Evolutionary conservation across 2,329 filamentous ascomycete genomes (phyloP), one percentile per base, ranked within the genome.

Genomic region (Sphaerulina vaccinii): DNA sequence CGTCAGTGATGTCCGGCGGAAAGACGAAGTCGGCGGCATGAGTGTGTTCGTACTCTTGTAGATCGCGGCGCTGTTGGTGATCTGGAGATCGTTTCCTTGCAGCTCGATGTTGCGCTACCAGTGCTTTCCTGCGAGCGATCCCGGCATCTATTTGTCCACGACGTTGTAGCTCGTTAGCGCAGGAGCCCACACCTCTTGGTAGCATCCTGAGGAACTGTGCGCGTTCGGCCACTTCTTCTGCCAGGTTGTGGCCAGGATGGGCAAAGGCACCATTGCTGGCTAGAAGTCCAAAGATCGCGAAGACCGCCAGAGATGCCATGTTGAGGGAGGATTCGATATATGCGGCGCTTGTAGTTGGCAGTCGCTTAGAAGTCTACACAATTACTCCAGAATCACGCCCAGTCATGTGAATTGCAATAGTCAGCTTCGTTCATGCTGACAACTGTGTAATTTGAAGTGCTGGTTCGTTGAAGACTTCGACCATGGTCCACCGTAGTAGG

Each of bases 211-310:
- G 47, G 13, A 18, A 50, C 37, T 50, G 27, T 21, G 11, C 38
- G 4, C 47, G 47, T 13, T 44, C 27, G 21, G 29, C 18, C 39
- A 50, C 27, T 36, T 50, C 47, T 19, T 24, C 29, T 36, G 39
- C 32, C 16, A 50, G 38, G 39, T 32, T 50, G 6, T 50, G 38
- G 18, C 32, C 40, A n/a, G 47, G 23, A 11, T 50, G 47, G 40
- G 47, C 38, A 15, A 36, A 3, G n/a, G 24, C 21, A 15, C 13
- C 18, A 18, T 37, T 42, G 35, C 32, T 15, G 5, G 35, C 16
- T 3, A 50, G 18, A 10, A 50, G 23, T 23, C 19, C 35, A 21
- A 50, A 4, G 15, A 40, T 13, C 8, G 32, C 15, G 27, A 29
- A 13, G 27, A 13, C 10, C 9, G 27, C 9, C n/a, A 29, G 27